Evolutionary conservation across 441 rosid genomes (phyloP).

Genomic region (Mallotus repandus): DNA sequence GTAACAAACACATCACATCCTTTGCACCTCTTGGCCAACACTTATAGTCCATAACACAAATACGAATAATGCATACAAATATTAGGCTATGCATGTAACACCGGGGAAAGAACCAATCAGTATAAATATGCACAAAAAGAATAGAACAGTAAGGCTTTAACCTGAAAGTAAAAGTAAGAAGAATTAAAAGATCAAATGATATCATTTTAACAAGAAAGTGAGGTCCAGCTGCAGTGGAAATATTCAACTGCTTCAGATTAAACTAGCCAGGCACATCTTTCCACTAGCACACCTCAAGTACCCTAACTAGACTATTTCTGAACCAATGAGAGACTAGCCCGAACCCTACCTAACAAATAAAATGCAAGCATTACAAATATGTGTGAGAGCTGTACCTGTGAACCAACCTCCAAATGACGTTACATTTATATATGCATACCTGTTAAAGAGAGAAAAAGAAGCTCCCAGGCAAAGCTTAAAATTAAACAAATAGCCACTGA

Average conservation of each 20-base stretch:
- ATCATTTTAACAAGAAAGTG: neutral
- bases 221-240: neutral
- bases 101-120: too few relatives aligned
- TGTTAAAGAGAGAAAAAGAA: neutral
- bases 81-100: neutral
- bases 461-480: neutral
- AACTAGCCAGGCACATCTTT: neutral
- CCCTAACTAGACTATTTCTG: neutral
- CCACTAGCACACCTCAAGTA: neutral
- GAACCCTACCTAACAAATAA: neutral
- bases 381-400: neutral
- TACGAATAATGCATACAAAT: neutral
- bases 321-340: neutral
- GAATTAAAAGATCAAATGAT: neutral
- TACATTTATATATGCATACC: neutral
- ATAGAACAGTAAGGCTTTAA: too few relatives aligned
- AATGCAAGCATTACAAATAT: neutral
- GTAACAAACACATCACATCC: constrained; percentile 35
- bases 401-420: neutral
- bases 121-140: too few relatives aligned
- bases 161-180: too few relatives aligned
- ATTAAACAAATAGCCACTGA: constrained; percentile 4
- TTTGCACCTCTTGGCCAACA: neutral
- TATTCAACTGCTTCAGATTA: neutral
- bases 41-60: neutral